phyloP scores from a whole-genome alignment of 768 basidiomycete species.

The Mycena olivaceomarginata region DNA sequence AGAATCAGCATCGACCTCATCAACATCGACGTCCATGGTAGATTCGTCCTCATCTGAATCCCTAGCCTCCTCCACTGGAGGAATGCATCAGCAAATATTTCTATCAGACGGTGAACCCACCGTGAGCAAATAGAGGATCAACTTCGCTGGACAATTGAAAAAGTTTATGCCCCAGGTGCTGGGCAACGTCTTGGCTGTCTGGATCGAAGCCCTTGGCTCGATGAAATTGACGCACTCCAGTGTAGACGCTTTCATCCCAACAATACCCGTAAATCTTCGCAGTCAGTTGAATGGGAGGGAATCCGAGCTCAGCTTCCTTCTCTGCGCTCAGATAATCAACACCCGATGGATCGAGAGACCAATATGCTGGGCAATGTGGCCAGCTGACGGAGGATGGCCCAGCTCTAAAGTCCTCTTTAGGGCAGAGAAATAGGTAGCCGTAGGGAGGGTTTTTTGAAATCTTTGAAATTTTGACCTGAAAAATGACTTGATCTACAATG shows the following conservation, averaged over 20 bases:
- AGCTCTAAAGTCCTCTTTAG: not conserved
- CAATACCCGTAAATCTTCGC: not conserved
- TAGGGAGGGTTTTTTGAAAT: not conserved
- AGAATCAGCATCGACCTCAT: too few species aligned
- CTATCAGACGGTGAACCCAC: too few species aligned
- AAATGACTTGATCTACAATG: not conserved
- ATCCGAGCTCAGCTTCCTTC: not conserved
- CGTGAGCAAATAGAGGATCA: too few species aligned
- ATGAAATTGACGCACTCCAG: constrained; percentile 9
- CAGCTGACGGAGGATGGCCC: not conserved
- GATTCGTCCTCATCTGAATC: too few species aligned
- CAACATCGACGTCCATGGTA: too few species aligned
- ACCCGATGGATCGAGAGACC: constrained; percentile 17
- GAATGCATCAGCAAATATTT: too few species aligned
- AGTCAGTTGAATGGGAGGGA: not conserved
- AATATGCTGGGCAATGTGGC: not conserved
- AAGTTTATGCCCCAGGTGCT: not conserved
- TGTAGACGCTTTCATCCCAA: not conserved
- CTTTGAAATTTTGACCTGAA: not conserved
- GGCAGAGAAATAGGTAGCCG: constrained; percentile 19
- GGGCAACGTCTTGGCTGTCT: constrained; percentile 14
- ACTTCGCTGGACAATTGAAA: not conserved
- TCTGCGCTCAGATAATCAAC: not conserved
- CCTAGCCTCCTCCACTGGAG: too few species aligned
- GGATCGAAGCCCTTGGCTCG: constrained; percentile 20